Evolutionary conservation across 768 basidiomycete genomes (phyloP), one percentile per base, ranked within the genome.

Genomic region (Paxillus ammoniavirescens): DNA sequence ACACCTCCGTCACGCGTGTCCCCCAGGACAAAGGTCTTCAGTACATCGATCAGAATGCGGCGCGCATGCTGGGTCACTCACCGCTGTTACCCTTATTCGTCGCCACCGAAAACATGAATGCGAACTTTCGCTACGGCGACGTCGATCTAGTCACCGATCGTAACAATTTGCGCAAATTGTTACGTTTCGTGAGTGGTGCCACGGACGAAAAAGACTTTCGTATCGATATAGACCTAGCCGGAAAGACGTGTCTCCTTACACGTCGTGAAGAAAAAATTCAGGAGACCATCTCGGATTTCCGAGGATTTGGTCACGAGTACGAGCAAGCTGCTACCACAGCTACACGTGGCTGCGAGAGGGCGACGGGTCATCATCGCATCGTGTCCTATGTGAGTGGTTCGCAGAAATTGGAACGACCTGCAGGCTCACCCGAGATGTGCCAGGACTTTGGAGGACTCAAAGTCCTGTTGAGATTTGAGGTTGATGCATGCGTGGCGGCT

Each of bases 221-320:
- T 21, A 84, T 89, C 53, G 85, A 89, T 59, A 59, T 81, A 4
- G 80, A 89, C 63, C 74, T 86, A 6, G 77, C 76, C 2, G 84
- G 86, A 2, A 49, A 50, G 2, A 87, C 86, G 0, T 66, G 86
- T 9, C 62, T 89, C 23, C 64, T 87, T 59, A 81, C 78, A 50
- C 73, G 86, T 1, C 70, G 53, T 41, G 84, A 82, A 82, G 76
- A 76, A 23, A 5, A 33, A 31, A 54, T 33, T 8, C 13, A 26
- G 2, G 53, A 50, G 5, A 51, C 52, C 14, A 55, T 58, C 1
- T 53, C 43, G n/a, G 50, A 75, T 4, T 71, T 61, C n/a, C 75
- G 74, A 18, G 65, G 62, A 2, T 89, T 69, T 63, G 84, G 84
- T 0, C 74, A 77, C 50, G 80, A 76, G 53, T 90, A 85, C 57